phyloP scores from a whole-genome alignment of 2,329 filamentous ascomycete species.

The Cytospora leucostoma region DNA sequence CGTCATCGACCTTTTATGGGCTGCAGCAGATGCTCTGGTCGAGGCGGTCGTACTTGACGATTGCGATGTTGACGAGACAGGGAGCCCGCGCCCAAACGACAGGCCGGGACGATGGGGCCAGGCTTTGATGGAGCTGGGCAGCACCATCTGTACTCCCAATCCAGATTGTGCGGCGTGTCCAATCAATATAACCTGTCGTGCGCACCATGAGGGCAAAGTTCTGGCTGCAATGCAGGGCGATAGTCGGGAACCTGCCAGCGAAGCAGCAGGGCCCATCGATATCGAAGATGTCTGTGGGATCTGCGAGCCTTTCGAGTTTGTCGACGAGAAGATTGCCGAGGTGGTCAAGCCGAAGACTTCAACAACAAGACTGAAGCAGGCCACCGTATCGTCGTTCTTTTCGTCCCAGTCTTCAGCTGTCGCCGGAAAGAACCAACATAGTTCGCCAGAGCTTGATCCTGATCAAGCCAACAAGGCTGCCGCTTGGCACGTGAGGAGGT shows the following conservation, averaged over 20 bases:
- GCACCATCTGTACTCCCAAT: slow-evolving; percentile 61
- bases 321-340: slow-evolving; percentile 30
- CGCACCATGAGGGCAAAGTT: slow-evolving; percentile 49
- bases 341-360: slow-evolving; percentile 5
- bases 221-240: slow-evolving; percentile 32
- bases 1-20: slow-evolving; percentile 58
- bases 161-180: slow-evolving; percentile 58
- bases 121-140: slow-evolving; percentile 66
- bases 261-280: slow-evolving; percentile 36
- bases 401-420: neutral
- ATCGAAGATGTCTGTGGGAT: slow-evolving; percentile 54
- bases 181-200: slow-evolving; percentile 52
- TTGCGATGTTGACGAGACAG: slow-evolving; percentile 25
- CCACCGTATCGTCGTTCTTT: slow-evolving; percentile 41
- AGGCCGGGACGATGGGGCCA: slow-evolving; percentile 64
- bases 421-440: neutral
- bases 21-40: slow-evolving; percentile 57
- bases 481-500: slow-evolving; percentile 49
- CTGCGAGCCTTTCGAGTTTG: slow-evolving; percentile 50
- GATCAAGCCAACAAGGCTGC: slow-evolving; percentile 38
- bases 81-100: slow-evolving; percentile 42
- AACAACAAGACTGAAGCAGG: slow-evolving; percentile 32
- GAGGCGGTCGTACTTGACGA: slow-evolving; percentile 49
- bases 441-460: neutral
- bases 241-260: neutral